phyloP scores from a whole-genome alignment of 2,329 filamentous ascomycete genomes.

The Nothophoma quercina region DNA sequence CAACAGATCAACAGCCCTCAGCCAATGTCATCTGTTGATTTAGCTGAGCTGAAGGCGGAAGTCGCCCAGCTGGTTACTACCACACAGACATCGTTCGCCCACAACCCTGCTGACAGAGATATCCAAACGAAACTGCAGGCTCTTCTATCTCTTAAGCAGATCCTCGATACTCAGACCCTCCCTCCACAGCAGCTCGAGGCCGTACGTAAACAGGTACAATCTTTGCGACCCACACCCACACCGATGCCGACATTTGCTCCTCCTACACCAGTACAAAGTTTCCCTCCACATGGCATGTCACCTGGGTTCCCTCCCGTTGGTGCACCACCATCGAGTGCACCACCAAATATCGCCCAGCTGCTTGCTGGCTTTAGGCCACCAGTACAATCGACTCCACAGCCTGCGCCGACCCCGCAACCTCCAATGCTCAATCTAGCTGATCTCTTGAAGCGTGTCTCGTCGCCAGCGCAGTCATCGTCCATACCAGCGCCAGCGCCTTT shows the following conservation, averaged over 20 bases:
- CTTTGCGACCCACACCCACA: slow-evolving; percentile 70
- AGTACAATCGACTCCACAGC: slow-evolving; percentile 29
- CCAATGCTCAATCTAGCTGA: slow-evolving; percentile 39
- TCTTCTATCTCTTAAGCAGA: slow-evolving; percentile 81
- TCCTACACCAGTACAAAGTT: slow-evolving; percentile 39
- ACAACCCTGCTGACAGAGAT: slow-evolving; percentile 76
- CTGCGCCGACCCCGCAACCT: slow-evolving; percentile 29
- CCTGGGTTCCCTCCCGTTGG: slow-evolving; percentile 24
- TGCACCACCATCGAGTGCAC: slow-evolving; percentile 29
- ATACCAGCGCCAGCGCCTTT: slow-evolving; percentile 36
- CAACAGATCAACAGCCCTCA: slow-evolving; percentile 41
- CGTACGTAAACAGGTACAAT: slow-evolving; percentile 84
- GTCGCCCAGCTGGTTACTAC: slow-evolving; percentile 78
- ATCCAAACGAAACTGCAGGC: slow-evolving; percentile 83
- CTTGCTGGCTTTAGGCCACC: slow-evolving; percentile 36
- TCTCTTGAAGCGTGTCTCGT: slow-evolving; percentile 38
- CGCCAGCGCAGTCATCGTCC: slow-evolving; percentile 35
- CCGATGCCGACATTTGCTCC: slow-evolving; percentile 46
- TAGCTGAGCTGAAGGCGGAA: slow-evolving; percentile 79
- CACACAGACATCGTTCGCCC: slow-evolving; percentile 76
- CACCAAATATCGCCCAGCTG: slow-evolving; percentile 41
- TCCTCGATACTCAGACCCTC: slow-evolving; percentile 79
- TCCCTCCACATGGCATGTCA: slow-evolving; percentile 34
- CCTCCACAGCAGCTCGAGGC: slow-evolving; percentile 82
- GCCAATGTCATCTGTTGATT: slow-evolving; percentile 40